These are phyloP conservation scores for Amaranthus hypochondriacus DNA, from an alignment of 148 eudicot species.

Conservation along the genomic window DNA sequence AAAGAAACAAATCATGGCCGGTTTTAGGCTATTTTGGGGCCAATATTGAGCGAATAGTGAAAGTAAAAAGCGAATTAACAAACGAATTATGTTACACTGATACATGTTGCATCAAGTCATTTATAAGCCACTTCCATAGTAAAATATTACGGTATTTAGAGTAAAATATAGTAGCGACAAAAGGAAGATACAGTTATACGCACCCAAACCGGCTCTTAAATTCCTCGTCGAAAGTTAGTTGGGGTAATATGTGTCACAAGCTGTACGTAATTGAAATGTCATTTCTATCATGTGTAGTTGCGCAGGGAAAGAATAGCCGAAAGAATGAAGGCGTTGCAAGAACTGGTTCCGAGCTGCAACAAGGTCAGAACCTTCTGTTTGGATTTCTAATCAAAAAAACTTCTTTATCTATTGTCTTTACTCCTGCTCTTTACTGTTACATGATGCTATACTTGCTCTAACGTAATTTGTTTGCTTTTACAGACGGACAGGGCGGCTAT, in stretches of 20 bases:
- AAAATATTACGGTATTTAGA: not conserved
- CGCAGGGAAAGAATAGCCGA: constrained; percentile 60
- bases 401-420: not conserved
- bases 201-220: too few species aligned
- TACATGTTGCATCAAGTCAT: not conserved
- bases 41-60: too few species aligned
- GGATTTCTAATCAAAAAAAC: not conserved
- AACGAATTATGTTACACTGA: too few species aligned
- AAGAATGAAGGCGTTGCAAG: constrained; percentile 51
- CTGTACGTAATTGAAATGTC: not conserved
- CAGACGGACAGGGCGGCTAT: constrained; percentile 59
- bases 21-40: too few species aligned
- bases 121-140: not conserved
- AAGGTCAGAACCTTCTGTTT: constrained; percentile 27
- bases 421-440: not conserved
- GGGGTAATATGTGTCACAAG: not conserved
- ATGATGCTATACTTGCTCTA: not conserved
- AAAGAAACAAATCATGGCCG: too few species aligned
- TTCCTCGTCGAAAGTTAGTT: not conserved
- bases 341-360: constrained; percentile 48
- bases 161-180: too few species aligned
- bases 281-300: constrained; percentile 19
- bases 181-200: too few species aligned
- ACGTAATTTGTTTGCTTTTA: constrained; percentile 11
- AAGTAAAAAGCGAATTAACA: too few species aligned